Conservation (phyloP, 139 green algal genomes). For the Pleodorina starrii region DNA sequence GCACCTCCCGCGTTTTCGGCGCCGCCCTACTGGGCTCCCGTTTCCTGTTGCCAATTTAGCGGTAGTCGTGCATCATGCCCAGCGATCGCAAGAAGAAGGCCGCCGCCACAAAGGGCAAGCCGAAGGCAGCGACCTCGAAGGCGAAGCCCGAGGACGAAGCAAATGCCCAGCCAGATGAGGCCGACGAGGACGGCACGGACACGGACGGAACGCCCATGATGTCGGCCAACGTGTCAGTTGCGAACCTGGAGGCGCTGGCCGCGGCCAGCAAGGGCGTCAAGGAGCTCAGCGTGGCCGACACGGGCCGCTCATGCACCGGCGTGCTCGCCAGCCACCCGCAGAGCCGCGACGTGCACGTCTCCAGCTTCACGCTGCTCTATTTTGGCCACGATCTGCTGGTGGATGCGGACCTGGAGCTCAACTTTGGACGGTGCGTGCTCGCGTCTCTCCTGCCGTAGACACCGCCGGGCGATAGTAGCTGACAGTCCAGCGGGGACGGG, state of each 20-base stretch:
- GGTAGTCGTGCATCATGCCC: constrained; percentile 25
- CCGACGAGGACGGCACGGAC: constrained; percentile 13
- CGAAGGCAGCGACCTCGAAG: constrained; percentile 40
- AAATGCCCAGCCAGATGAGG: neutral
- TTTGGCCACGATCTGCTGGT: constrained; percentile 87
- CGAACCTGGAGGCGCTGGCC: constrained; percentile 13
- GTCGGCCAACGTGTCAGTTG: constrained; percentile 30
- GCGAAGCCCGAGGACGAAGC: constrained; percentile 30
- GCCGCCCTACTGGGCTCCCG: neutral
- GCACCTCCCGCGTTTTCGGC: constrained; percentile 11
- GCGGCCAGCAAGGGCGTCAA: neutral
- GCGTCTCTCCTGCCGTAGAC: too few species aligned
- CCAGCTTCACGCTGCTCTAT: constrained; percentile 87
- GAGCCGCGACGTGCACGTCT: constrained; percentile 82
- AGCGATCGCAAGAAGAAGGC: constrained; percentile 54
- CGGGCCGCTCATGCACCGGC: constrained; percentile 77
- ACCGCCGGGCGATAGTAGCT: too few species aligned
- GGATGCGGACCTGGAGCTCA: constrained; percentile 87
- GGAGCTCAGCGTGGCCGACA: constrained; percentile 41
- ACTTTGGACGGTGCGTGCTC: constrained; percentile 74
- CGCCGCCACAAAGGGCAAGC: constrained; percentile 44
- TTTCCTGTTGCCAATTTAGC: neutral
- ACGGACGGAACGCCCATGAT: constrained; percentile 30
- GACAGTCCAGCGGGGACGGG: too few species aligned
- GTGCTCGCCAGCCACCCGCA: constrained; percentile 85